Evolutionary conservation across 768 basidiomycete species (phyloP), one percentile per base, ranked within the genome.

Genomic region (Pluteus cervinus): DNA sequence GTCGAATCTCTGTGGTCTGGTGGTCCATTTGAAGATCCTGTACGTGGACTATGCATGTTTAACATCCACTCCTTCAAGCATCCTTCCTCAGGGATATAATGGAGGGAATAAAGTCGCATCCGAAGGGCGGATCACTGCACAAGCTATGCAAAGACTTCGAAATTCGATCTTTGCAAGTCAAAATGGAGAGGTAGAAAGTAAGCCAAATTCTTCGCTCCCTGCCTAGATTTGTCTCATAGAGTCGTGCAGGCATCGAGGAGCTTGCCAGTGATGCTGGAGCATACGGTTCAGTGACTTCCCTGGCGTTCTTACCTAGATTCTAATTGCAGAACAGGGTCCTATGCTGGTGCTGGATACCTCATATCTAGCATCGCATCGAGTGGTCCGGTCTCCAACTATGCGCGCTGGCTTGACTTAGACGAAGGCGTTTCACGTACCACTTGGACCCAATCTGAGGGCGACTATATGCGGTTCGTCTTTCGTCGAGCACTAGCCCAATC

Each of bases 1-100:
- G 79, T 87, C 31, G 84, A 87, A 50, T 77, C 79, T 10, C 60
- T 87, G 7, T 86, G 85, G 84, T 69, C 76, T 14, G 84, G 84
- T 14, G 84, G 84, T 3, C 79, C 81, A 6, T 82, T 82, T 44
- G 66, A 73, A 32, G 75, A 82, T 48, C 68, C 72, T 7, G 81
- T 83, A 50, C 21, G 68, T 32, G 24, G 23, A 14, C 23, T 11
- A 7, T 12, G 24, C 24, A 21, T 41, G 11, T 10, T 6, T 25
- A 29, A 39, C 12, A 18, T 20, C 32, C 22, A 12, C 24, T 8
- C 12, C 7, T 10, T 20, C 11, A 6, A 20, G 20, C 8, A 30
- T 42, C 24, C 15, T 24, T 25, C 4, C 9, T 11, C 33, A 78
- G 79, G 65, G 66, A 0, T 86, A 86, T 50, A 81, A 82, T 47